A percentile compares a stretch with the other conserved stretches of the same genome.
phyloP scores from a whole-genome alignment of 345 rosid species.

The Noccaea bulbosa region DNA sequence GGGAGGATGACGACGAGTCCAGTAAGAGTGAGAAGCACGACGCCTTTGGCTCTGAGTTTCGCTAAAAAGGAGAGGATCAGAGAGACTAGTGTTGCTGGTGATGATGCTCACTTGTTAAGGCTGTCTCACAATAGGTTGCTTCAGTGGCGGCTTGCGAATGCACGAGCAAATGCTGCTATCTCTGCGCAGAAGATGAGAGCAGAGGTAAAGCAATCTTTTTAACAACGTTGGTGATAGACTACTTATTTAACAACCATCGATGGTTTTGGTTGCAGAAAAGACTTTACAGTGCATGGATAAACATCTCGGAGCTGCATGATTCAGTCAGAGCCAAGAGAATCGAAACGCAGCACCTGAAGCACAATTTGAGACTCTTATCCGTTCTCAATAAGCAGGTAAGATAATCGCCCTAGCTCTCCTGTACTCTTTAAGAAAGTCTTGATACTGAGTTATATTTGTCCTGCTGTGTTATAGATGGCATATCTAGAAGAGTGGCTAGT shows the following conservation, averaged over 20 bases:
- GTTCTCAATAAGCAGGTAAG: slow-evolving; percentile 77
- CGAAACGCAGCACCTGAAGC: slow-evolving; percentile 66
- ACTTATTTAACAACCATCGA: neutral
- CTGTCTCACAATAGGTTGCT: slow-evolving; percentile 70
- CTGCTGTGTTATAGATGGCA: slow-evolving; percentile 60
- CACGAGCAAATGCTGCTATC: slow-evolving; percentile 65
- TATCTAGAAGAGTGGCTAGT: slow-evolving; percentile 68
- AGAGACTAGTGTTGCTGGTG: slow-evolving; percentile 55
- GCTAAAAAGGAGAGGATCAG: slow-evolving; percentile 64
- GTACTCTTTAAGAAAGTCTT: neutral
- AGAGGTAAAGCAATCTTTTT: slow-evolving; percentile 62
- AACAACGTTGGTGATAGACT: neutral
- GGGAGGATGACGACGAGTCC: slow-evolving; percentile 45
- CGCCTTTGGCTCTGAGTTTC: slow-evolving; percentile 62
- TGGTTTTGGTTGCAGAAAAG: slow-evolving; percentile 57
- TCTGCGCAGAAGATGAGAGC: slow-evolving; percentile 61
- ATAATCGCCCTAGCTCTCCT: neutral
- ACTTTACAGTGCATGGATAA: slow-evolving; percentile 58
- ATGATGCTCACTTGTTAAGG: slow-evolving; percentile 79
- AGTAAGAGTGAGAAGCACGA: slow-evolving; percentile 59
- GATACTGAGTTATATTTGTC: neutral
- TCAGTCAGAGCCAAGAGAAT: slow-evolving; percentile 68
- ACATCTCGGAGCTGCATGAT: slow-evolving; percentile 67
- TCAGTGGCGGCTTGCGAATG: slow-evolving; percentile 89
- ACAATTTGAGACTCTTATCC: slow-evolving; percentile 63